Conservation (phyloP, 805 yeast species). For the Aciculoconidium aculeatum region DNA sequence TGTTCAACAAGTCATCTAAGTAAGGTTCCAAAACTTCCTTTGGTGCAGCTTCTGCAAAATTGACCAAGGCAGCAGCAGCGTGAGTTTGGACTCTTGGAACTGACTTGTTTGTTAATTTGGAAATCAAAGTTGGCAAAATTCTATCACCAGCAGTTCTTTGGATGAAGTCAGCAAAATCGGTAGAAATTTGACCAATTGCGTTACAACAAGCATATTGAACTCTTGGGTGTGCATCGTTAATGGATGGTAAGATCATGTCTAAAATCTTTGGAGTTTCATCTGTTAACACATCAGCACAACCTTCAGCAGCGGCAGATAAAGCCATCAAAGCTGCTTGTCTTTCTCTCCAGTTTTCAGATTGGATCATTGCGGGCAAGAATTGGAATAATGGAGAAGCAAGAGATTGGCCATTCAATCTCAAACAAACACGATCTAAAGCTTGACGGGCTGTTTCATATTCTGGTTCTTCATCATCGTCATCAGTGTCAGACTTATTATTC, state of each 20-base stretch:
- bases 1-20: constrained; percentile 71
- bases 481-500: constrained; percentile 78
- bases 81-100: constrained; percentile 95
- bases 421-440: constrained; percentile 85
- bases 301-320: constrained; percentile 93
- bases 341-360: constrained; percentile 80
- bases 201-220: constrained; percentile 98
- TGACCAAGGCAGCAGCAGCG: constrained; percentile 97
- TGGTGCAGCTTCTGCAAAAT: constrained; percentile 87
- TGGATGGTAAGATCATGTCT: constrained; percentile 79
- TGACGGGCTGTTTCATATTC: constrained; percentile 91
- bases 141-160: constrained; percentile 76
- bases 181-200: constrained; percentile 93
- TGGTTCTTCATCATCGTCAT: constrained; percentile 71
- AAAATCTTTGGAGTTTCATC: constrained; percentile 75
- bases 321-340: constrained; percentile 98
- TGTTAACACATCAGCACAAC: constrained; percentile 85
- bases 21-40: constrained; percentile 90
- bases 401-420: constrained; percentile 75
- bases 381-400: constrained; percentile 84
- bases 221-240: constrained; percentile 83
- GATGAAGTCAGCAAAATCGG: constrained; percentile 88
- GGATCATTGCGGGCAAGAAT: constrained; percentile 77
- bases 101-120: constrained; percentile 65
- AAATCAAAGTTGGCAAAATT: constrained; percentile 82